phyloP scores from a whole-genome alignment of 2,329 filamentous ascomycete genomes.

The Plenodomus tracheiphilus region DNA sequence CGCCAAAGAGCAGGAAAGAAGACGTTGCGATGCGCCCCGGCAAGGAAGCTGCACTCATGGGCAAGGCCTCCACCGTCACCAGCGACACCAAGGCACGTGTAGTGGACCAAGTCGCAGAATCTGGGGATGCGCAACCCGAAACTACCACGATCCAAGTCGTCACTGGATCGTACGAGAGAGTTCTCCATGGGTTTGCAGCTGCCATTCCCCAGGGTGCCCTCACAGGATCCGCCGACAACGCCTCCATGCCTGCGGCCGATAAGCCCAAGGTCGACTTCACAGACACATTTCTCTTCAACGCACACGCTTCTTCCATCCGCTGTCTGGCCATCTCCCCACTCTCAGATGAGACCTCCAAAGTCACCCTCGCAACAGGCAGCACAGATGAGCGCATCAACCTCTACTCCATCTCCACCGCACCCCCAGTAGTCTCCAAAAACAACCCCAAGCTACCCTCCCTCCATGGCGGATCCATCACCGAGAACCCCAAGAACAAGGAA shows the following conservation, averaged over 20 bases:
- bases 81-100: slow-evolving; percentile 19
- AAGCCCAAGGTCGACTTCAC: slow-evolving; percentile 65
- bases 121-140: slow-evolving; percentile 7
- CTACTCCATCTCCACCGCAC: slow-evolving; percentile 74
- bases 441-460: slow-evolving; percentile 67
- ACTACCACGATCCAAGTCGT: slow-evolving; percentile 75
- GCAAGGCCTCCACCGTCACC: slow-evolving; percentile 14
- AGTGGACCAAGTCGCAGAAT: slow-evolving; percentile 5
- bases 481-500: slow-evolving; percentile 86
- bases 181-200: slow-evolving; percentile 88
- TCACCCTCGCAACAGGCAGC: slow-evolving; percentile 86
- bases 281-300: slow-evolving; percentile 94
- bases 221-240: slow-evolving; percentile 31
- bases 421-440: slow-evolving; percentile 60
- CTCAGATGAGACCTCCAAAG: slow-evolving; percentile 73
- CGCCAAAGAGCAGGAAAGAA: slow-evolving; percentile 33
- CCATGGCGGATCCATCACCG: slow-evolving; percentile 72
- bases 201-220: slow-evolving; percentile 56
- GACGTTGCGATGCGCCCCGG: slow-evolving; percentile 17
- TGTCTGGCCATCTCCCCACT: slow-evolving; percentile 79
- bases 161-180: slow-evolving; percentile 89
- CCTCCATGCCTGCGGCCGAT: slow-evolving; percentile 21
- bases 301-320: slow-evolving; percentile 86
- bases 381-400: slow-evolving; percentile 95
- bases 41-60: slow-evolving; percentile 21